Base-by-base conservation (phyloP, 495 filamentous ascomycete species). In the Penicillium waksmanii region DNA sequence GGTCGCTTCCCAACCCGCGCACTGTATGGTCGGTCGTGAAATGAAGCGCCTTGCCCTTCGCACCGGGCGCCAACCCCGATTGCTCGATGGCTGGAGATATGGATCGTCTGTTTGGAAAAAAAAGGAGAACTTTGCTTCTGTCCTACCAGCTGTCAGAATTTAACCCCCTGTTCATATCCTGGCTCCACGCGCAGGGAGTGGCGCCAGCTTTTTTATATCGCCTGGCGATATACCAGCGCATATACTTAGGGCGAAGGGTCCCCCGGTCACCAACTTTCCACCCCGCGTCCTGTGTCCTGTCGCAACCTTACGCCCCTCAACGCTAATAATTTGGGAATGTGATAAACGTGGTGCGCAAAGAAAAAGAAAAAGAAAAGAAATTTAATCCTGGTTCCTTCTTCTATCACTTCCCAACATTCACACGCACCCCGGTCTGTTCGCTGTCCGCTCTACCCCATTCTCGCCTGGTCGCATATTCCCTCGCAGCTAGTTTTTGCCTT, bases 41-140 rank as follows among this genome's bases (percentile, higher is more conserved):
- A 72, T 72, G 69, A 72, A 72, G 66, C 69, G 69, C 69, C 62
- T 53, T 61, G 64, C 54, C 44, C 38, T 23, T 51, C 51, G 21
- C 57, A 23, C 61, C 57, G 50, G 65, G 68, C 71, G 66, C 57
- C 63, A 71, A 67, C 58, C 67, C 70, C 63, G 55, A 73, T 73
- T 75, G 69, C 68, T 73, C 64, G 60, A 71, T 63, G 67, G 56
- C 48, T 66, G 56, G 66, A 71, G 60, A 73, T 73, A 70, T 63
- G 43, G 71, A 76, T 78, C 70, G 68, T 54, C 72, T 69, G 42
- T n/a, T n/a, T 11, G 5, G 35, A 18, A 48, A 48, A 43, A 48
- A 48, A 12, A 48, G 44, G 46, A 17, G 58, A 46, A 53, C 58
- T 47, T 51, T 53, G 54, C 62, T 47, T 48, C 44, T 63, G 51